Evolutionary conservation across 2,329 filamentous ascomycete genomes (phyloP), one percentile per base, ranked within the genome.

Genomic region (Fusarium neocosmosporiellum): DNA sequence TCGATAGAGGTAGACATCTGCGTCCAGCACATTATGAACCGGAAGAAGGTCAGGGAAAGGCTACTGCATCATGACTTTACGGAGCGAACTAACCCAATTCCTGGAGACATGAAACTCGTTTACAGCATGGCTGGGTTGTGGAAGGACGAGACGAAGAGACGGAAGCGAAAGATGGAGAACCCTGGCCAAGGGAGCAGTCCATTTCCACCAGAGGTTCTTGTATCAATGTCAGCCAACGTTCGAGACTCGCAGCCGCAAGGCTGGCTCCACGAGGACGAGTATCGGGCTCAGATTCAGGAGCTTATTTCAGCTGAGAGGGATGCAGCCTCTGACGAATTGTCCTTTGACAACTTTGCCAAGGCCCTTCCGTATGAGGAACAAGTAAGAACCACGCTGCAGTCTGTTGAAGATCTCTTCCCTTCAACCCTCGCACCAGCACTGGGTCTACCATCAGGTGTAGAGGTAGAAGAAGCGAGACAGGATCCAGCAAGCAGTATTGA

Each of bases 261-360:
- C 0, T 99, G 96, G 96, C 92, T 98, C 63, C 95, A 98, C 74
- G 96, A 98, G 80, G 91, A 94, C 54, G 95, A 98, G 78, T 96
- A 92, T 78, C 86, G 90, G 34, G 85, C 91, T 48, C 87, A 93
- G 74, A 84, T 97, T 2, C 81, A 85, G 33, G 83, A 88, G 29
- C 85, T 97, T 27, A 89, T 93, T 10, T 79, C 83, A 1, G 86
- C 92, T 27, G 95, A 98, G 79, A 88, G 85, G 67, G 81, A 82
- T 7, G 83, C 82, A 29, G 80, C 84, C 27, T 46, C 50, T 18
- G 77, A 80, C 7, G 79, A 84, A 11, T 70, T 88, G 14, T 86
- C 84, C 1, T 95, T 96, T 75, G 89, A 93, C 31, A 88, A 83
- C 1, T 96, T 95, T 80, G 84, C 93, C 8, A 84, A 87, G 36